Evolutionary conservation across 805 yeast genomes (phyloP), one percentile per base, ranked within the genome.

Genomic region (Brettanomyces anomalus): DNA sequence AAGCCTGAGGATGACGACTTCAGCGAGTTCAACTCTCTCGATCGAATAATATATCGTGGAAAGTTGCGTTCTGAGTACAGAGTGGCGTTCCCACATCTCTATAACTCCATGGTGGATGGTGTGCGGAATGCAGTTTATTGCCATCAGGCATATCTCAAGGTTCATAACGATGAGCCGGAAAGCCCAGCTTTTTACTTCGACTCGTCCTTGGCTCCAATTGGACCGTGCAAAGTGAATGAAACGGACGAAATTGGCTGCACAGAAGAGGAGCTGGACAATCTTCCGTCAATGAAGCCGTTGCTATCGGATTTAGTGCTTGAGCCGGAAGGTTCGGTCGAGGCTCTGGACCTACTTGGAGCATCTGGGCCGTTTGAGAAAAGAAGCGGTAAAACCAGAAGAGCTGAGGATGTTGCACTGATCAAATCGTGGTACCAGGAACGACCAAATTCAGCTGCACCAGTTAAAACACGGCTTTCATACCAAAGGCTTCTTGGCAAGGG

Each of bases 21-120:
- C 60, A 86, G 85, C 43, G 97, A 90, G 59, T 89, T 93, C 64
- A 89, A 89, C 54, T 76, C 95, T 7, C 73, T 90, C 33, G 96
- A 89, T 55, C 68, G 96, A 56, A 78, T 88, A 19, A 87, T 93
- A 18, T 82, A 85, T 62, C 71, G 99, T 46, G 67, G 67, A 14
- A 85, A 86, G 0, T 66, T 87, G 32, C 70, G 85, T 53, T 81
- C 94, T 1, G 98, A 90, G 58, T 85, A 86, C 58, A 74, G 76
- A 47, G 82, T 93, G 15, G 95, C 96, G 1, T 88, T 74, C 49
- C 97, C 98, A 0, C 83, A 75, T 53, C 60, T 93, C 40, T 89
- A 84, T 61, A 90, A 89, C 53, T 79, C 93, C 2, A 66, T 77
- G 34, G 89, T 88, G 3, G 71, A 81, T 45, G 71, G 77, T 8